These are phyloP conservation scores for Myriosclerotinia curreyana DNA, from an alignment of 2,329 filamentous ascomycete genomes.

Conservation along the genomic window DNA sequence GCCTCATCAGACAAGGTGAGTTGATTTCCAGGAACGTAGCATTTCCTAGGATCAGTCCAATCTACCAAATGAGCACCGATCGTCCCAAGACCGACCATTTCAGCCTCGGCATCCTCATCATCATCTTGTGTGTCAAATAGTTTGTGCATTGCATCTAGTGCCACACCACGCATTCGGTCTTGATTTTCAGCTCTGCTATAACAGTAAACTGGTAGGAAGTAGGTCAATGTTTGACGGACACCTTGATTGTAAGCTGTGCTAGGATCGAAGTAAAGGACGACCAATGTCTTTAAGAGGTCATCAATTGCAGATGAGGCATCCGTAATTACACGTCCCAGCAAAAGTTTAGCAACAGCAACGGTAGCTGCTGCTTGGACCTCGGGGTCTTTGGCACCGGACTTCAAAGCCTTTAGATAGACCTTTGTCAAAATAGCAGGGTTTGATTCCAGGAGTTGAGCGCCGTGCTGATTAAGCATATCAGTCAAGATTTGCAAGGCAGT, in stretches of 20 bases:
- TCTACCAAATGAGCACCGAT: constrained; percentile 84
- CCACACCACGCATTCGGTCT: constrained; percentile 71
- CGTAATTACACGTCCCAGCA: constrained; percentile 75
- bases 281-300: constrained; percentile 78
- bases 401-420: constrained; percentile 79
- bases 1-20: constrained; percentile 49
- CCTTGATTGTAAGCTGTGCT: constrained; percentile 75
- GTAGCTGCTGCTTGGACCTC: constrained; percentile 80
- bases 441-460: constrained; percentile 67
- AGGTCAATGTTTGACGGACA: constrained; percentile 81
- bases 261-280: constrained; percentile 87
- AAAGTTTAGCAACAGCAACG: constrained; percentile 77
- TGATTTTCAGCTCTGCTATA: constrained; percentile 83
- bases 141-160: constrained; percentile 70
- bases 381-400: constrained; percentile 63
- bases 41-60: constrained; percentile 92
- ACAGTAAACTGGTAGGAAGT: constrained; percentile 93
- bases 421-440: constrained; percentile 69
- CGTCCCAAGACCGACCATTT: constrained; percentile 74
- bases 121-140: constrained; percentile 71
- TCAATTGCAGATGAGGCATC: constrained; percentile 58
- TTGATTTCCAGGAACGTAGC: constrained; percentile 49
- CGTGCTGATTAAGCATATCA: constrained; percentile 88
- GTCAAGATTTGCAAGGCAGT: constrained; percentile 89
- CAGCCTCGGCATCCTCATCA: constrained; percentile 70